phyloP scores from a whole-genome alignment of 768 basidiomycete genomes.

The Leccinum subtestaceum region DNA sequence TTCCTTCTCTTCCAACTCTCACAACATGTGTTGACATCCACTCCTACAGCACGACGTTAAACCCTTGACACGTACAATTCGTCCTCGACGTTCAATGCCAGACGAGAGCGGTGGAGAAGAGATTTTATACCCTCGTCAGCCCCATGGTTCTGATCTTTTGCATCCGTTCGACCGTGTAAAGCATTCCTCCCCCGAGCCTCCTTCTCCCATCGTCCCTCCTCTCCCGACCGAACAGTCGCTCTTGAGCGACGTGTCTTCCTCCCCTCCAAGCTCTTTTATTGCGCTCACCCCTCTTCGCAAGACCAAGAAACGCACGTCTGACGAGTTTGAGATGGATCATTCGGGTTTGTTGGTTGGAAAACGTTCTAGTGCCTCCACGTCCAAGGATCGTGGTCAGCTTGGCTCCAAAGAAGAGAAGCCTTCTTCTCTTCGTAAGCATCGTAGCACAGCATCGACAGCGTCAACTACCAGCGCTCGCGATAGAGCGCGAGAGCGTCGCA shows the following conservation, averaged over 20 bases:
- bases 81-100: slow-evolving; percentile 61
- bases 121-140: slow-evolving; percentile 80
- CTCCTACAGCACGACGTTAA: slow-evolving; percentile 42
- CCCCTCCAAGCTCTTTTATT: slow-evolving; percentile 66
- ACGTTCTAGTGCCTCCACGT: slow-evolving; percentile 33
- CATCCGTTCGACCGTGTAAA: slow-evolving; percentile 35
- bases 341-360: slow-evolving; percentile 59
- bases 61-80: slow-evolving; percentile 47
- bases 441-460: slow-evolving; percentile 62
- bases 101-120: slow-evolving; percentile 90
- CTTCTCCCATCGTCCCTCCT: slow-evolving; percentile 30
- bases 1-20: not conserved
- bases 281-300: slow-evolving; percentile 43
- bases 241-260: slow-evolving; percentile 30
- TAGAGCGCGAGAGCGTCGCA: slow-evolving; percentile 48
- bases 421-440: slow-evolving; percentile 58
- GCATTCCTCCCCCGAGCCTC: slow-evolving; percentile 26
- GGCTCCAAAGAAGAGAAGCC: slow-evolving; percentile 48
- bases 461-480: slow-evolving; percentile 41
- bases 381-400: slow-evolving; percentile 27
- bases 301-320: slow-evolving; percentile 74
- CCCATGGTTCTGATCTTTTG: slow-evolving; percentile 28
- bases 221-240: slow-evolving; percentile 33
- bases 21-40: not conserved
- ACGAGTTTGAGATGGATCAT: slow-evolving; percentile 80